Evolutionary conservation across 441 rosid genomes (phyloP).

Genomic region (Pelargonium myrrhifolium): DNA sequence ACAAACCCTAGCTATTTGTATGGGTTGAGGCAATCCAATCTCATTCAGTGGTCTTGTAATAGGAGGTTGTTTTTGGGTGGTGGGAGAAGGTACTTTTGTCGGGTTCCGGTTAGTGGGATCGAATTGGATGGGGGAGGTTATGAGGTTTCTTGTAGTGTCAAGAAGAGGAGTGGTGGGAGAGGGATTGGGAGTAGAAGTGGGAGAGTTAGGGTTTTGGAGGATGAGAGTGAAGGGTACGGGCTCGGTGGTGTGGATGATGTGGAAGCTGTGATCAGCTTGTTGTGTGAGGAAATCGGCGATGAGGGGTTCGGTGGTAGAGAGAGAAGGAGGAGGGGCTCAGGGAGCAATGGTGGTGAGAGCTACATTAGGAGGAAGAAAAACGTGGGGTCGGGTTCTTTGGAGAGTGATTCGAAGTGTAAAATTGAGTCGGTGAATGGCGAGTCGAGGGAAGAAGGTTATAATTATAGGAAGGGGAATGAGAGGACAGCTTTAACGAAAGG

Average conservation of each 20-base stretch:
- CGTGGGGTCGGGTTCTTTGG: conserved; percentile 23
- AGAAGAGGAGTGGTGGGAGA: conserved; percentile 23
- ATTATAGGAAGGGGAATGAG: conserved; percentile 28
- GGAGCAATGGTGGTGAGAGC: conserved; percentile 20
- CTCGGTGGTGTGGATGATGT: conserved; percentile 41
- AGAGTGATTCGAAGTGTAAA: conserved; percentile 30
- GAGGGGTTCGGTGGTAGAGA: conserved; percentile 29
- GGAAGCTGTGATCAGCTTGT: conserved; percentile 65
- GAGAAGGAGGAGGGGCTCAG: conserved; percentile 22
- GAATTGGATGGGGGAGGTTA: conserved; percentile 29
- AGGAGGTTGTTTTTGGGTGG: conserved; percentile 45
- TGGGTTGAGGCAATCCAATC: conserved; percentile 66
- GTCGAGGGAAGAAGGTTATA: conserved; percentile 24
- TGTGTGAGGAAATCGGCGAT: conserved; percentile 55
- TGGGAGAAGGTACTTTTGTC: conserved; percentile 20
- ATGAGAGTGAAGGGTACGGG: conserved; percentile 24
- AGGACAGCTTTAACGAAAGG: conserved; percentile 6
- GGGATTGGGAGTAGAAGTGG: conserved; percentile 34
- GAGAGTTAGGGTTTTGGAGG: conserved; percentile 32
- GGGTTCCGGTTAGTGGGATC: conserved; percentile 26
- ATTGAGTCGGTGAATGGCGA: conserved; percentile 20
- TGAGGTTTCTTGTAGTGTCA: conserved; percentile 40
- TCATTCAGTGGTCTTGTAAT: conserved; percentile 55
- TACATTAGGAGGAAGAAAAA: conserved; percentile 24
- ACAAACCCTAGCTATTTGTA: conserved; percentile 37